phyloP scores from a whole-genome alignment of 1,139 yeast species.

The Petasospora fabianii region DNA sequence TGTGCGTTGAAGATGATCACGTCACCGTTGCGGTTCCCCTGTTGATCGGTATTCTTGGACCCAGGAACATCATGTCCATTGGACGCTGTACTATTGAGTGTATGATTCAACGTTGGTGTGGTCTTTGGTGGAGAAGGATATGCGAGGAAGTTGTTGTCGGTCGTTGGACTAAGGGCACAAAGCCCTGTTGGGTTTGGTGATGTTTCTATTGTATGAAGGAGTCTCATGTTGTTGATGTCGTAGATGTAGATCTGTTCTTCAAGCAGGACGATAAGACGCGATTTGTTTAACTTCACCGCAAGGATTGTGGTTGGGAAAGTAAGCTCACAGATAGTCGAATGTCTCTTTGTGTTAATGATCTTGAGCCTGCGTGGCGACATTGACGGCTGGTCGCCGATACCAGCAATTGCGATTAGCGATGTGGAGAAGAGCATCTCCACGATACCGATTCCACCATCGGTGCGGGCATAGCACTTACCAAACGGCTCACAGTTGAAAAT shows the following conservation, averaged over 20 bases:
- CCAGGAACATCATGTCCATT: background rate
- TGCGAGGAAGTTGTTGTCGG: conserved; percentile 65
- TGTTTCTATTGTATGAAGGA: conserved; percentile 85
- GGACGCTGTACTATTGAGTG: conserved; percentile 7
- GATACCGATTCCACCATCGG: conserved; percentile 57
- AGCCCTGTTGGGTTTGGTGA: conserved; percentile 60
- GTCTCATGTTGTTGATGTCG: conserved; percentile 82
- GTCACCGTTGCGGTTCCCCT: conserved; percentile 59
- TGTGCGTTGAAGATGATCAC: conserved; percentile 79
- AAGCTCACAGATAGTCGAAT: conserved; percentile 74
- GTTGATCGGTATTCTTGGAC: conserved; percentile 31
- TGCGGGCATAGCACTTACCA: conserved; percentile 57
- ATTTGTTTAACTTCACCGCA: conserved; percentile 71
- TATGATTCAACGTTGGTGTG: conserved; percentile 26
- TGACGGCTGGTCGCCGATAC: conserved; percentile 76
- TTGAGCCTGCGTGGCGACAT: conserved; percentile 79
- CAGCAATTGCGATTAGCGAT: conserved; percentile 81
- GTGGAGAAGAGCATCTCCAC: conserved; percentile 93
- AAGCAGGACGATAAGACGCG: conserved; percentile 69
- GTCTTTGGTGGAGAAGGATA: conserved; percentile 73
- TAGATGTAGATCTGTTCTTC: conserved; percentile 87
- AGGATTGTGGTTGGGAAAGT: conserved; percentile 84
- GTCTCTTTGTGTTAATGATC: conserved; percentile 75
- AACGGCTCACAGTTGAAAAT: conserved; percentile 90
- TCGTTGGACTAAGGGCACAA: conserved; percentile 60